A percentile compares a stretch with the other conserved stretches of the same genome.
These are phyloP conservation scores for Diplogelasinospora grovesii DNA, from an alignment of 495 filamentous ascomycete genomes.

Conservation along the genomic window DNA sequence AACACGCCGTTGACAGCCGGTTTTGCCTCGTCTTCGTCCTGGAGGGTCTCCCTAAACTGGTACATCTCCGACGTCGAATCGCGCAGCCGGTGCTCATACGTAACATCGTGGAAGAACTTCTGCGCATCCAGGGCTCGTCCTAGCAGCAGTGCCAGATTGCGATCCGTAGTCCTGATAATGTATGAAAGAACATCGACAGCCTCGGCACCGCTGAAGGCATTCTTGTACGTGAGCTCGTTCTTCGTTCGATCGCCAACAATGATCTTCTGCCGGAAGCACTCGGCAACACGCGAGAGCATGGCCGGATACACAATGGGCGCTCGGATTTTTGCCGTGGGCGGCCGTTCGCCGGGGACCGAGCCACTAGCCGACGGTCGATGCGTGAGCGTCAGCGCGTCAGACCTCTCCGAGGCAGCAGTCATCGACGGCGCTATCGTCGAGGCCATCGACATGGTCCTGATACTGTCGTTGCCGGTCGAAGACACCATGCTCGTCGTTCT, in stretches of 20 bases:
- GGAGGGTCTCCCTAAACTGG: slow-evolving; percentile 88
- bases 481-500: slow-evolving; percentile 49
- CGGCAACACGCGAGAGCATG: slow-evolving; percentile 80
- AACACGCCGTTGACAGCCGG: slow-evolving; percentile 91
- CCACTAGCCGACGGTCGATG: slow-evolving; percentile 37
- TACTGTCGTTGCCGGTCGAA: slow-evolving; percentile 32
- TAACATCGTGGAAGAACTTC: slow-evolving; percentile 99
- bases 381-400: slow-evolving; percentile 35
- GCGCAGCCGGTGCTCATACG: slow-evolving; percentile 90
- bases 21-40: slow-evolving; percentile 72
- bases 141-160: slow-evolving; percentile 89
- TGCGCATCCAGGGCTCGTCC: slow-evolving; percentile 93
- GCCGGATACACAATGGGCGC: slow-evolving; percentile 89
- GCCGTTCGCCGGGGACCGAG: slow-evolving; percentile 44
- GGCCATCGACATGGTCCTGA: slow-evolving; percentile 79
- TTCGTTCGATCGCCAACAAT: slow-evolving; percentile 79
- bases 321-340: slow-evolving; percentile 44
- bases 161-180: slow-evolving; percentile 94
- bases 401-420: slow-evolving; percentile 21
- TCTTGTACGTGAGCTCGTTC: slow-evolving; percentile 95
- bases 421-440: slow-evolving; percentile 48
- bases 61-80: slow-evolving; percentile 90
- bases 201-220: slow-evolving; percentile 88
- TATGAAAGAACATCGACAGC: slow-evolving; percentile 90
- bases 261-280: slow-evolving; percentile 83